Evolutionary conservation across 2,329 filamentous ascomycete species (phyloP).

Genomic region (Penicillium vulpinum): DNA sequence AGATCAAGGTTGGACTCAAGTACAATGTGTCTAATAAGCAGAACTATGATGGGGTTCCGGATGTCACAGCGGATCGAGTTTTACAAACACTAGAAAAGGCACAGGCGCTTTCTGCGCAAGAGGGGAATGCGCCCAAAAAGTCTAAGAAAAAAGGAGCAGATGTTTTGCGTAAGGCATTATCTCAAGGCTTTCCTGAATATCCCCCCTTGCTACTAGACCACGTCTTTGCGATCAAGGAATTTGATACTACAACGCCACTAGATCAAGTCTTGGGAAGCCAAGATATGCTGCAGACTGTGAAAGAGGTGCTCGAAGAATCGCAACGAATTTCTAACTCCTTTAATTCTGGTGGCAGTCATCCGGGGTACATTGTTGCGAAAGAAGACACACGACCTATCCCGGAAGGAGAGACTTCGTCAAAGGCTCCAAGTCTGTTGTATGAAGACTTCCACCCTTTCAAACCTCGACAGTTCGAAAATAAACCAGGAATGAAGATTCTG

Average conservation of each 20-base stretch:
- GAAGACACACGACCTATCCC: constrained; percentile 41
- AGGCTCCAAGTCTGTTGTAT: constrained; percentile 62
- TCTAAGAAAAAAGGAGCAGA: constrained; percentile 74
- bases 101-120: constrained; percentile 44
- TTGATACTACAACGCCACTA: constrained; percentile 68
- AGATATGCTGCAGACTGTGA: constrained; percentile 63
- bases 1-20: constrained; percentile 71
- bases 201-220: constrained; percentile 88
- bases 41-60: constrained; percentile 75
- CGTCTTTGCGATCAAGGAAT: constrained; percentile 67
- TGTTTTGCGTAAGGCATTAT: constrained; percentile 75
- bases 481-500: constrained; percentile 66
- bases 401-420: constrained; percentile 38
- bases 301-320: constrained; percentile 69
- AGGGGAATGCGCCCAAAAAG: constrained; percentile 56
- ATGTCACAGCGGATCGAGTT: constrained; percentile 72
- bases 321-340: constrained; percentile 68
- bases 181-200: constrained; percentile 81
- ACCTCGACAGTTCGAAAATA: constrained; percentile 73
- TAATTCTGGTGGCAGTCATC: constrained; percentile 63
- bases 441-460: constrained; percentile 95
- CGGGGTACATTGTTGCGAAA: constrained; percentile 87
- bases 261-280: constrained; percentile 70
- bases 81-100: constrained; percentile 67
- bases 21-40: constrained; percentile 82